phyloP scores from a whole-genome alignment of 192 early-diverging fungal genomes.

The Linnemannia zychae region DNA sequence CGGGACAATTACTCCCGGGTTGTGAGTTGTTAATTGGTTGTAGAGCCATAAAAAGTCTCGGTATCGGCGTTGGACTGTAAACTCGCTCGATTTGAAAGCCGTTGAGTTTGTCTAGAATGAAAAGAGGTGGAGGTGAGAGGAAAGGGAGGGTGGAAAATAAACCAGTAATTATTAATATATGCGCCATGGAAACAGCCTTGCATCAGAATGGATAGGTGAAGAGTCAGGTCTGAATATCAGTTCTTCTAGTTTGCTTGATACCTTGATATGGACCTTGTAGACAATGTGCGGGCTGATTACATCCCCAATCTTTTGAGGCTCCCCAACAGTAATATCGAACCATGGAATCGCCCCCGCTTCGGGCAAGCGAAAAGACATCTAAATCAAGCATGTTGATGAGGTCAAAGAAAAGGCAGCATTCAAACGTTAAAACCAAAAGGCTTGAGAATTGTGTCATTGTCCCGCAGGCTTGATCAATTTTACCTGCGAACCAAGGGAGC shows the following conservation, averaged over 20 bases:
- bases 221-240: not conserved
- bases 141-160: not conserved
- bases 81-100: constrained; percentile 82
- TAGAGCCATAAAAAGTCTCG: constrained; percentile 96
- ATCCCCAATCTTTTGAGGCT: constrained; percentile 93
- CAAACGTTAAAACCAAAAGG: not conserved
- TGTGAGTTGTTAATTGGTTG: constrained; percentile 79
- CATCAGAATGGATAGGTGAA: not conserved
- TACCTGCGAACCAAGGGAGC: constrained; percentile 48
- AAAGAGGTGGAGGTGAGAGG: not conserved
- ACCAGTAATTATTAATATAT: not conserved
- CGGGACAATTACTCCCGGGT: constrained; percentile 93
- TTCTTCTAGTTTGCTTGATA: constrained; percentile 21
- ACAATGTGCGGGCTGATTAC: constrained; percentile 88
- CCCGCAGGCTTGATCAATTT: no score
- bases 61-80: constrained; percentile 89
- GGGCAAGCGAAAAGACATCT: constrained; percentile 58
- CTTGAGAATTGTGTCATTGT: not conserved
- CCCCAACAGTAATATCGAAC: constrained; percentile 80
- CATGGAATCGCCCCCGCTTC: constrained; percentile 62
- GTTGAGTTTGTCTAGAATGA: constrained; percentile 75
- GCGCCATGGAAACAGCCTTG: not conserved
- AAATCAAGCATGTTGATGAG: not conserved
- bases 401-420: not conserved
- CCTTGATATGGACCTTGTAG: constrained; percentile 88